Evolutionary conservation across 768 basidiomycete species (phyloP), one percentile per base, ranked within the genome.

Genomic region (Pulveroboletus frians): DNA sequence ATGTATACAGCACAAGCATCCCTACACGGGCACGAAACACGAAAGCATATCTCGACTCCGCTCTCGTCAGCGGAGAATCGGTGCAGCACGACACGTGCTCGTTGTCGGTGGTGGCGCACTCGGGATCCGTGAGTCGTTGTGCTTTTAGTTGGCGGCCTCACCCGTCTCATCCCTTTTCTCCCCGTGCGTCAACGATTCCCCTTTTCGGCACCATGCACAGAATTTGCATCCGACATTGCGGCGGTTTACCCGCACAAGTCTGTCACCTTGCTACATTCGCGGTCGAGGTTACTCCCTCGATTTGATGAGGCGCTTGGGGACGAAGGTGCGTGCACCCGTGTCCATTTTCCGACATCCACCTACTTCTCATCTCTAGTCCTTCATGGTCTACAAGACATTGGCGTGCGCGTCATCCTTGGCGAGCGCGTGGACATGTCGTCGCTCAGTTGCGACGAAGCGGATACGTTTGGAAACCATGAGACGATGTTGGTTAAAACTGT

Each of bases 31-130:
- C 4, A 69, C 59, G 45, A 83, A 82, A 60, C 18, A 58, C 0
- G 77, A 77, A 49, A 75, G 75, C 0, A 68, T 81, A 14, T 67
- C 64, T 2, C 83, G 78, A 73, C 67, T 84, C 37, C 69, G 69
- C 51, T 62, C 67, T n/a, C 72, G 73, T 47, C 84, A 85, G 57
- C 60, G 61, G 29, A 62, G 68, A 4, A 71, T 88, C 42, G 66
- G 74, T 45, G 64, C 60, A 3, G 73, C 81, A 0, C 66, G 62
- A 1, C 77, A 73, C 36, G 72, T 88, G 4, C 73, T 87, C 7
- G 74, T 88, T 13, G 76, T 87, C 3, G 86, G 87, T 2, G 85
- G 83, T 10, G 86, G 87, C 1, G 83, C 86, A 1, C 74, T 88
- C 9, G 86, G 85, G 3, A 79, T 88, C 23, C 83, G 83, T 85